A percentile compares a stretch with the other conserved stretches of the same genome.
Conservation (phyloP, 73 alveolate genomes). For the Uronychia setigera region DNA sequence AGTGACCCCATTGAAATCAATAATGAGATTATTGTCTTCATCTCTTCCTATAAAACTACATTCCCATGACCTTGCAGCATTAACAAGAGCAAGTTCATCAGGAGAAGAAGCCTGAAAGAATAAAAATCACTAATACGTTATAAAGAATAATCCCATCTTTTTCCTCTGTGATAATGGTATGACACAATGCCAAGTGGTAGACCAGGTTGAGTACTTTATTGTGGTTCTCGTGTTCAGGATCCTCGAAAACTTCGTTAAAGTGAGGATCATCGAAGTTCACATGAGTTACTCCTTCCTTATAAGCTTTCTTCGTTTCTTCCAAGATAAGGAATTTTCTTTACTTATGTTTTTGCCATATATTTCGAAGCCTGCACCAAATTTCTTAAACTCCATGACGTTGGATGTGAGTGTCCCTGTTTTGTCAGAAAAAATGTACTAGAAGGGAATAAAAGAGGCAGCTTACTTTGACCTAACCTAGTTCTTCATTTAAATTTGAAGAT, state of each 20-base stretch:
- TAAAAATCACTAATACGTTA: conserved; percentile 24
- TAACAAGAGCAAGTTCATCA: conserved; percentile 92
- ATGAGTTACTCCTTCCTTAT: conserved; percentile 55
- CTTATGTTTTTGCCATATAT: conserved; percentile 9
- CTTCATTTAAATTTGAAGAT: conserved; percentile 86
- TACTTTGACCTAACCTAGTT: conserved; percentile 65
- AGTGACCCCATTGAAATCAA: conserved; percentile 24
- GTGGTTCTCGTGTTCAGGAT: conserved; percentile 66
- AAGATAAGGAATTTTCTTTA: conserved; percentile 12
- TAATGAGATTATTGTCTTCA: conserved; percentile 69
- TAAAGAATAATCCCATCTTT: conserved; percentile 55
- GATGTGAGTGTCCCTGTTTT: conserved; percentile 84
- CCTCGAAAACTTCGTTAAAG: conserved; percentile 58
- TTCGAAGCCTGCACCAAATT: background rate
- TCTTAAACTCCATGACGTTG: conserved; percentile 70
- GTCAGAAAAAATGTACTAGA: conserved; percentile 63
- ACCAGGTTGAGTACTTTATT: conserved; percentile 61
- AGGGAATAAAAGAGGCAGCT: conserved; percentile 14
- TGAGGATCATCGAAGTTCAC: conserved; percentile 81
- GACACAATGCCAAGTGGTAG: conserved; percentile 85
- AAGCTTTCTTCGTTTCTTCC: background rate
- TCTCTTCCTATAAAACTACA: conserved; percentile 85
- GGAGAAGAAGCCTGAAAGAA: conserved; percentile 83
- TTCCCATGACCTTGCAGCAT: conserved; percentile 88
- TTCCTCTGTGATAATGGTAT: conserved; percentile 83